phyloP scores from a whole-genome alignment of 352 stramenopile genomes.

The Globisporangium cystogenes region DNA sequence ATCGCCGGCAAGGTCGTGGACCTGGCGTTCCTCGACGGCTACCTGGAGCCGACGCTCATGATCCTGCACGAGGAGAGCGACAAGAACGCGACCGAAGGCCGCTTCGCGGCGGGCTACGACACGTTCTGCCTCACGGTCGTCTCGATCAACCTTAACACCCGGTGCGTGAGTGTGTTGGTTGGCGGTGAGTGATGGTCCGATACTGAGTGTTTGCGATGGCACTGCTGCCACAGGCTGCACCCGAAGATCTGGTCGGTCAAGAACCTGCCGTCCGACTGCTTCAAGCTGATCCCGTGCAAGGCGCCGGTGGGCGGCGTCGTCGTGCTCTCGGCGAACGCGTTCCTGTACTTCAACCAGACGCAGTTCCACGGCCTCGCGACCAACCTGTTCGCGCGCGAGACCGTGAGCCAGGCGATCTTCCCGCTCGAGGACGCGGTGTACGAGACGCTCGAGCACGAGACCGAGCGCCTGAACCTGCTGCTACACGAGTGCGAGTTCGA shows the following conservation, averaged over 20 bases:
- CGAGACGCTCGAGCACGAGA: slow-evolving; percentile 45
- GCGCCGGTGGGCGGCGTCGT: slow-evolving; percentile 69
- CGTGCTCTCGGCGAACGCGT: slow-evolving; percentile 70
- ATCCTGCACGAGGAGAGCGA: slow-evolving; percentile 85
- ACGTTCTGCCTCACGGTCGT: slow-evolving; percentile 83
- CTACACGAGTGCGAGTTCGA: slow-evolving; percentile 67
- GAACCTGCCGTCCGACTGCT: slow-evolving; percentile 77
- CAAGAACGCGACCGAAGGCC: slow-evolving; percentile 56
- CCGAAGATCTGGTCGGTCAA: slow-evolving; percentile 86
- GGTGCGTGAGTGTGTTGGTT: slow-evolving; percentile 22
- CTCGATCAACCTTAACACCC: slow-evolving; percentile 85
- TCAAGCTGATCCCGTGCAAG: slow-evolving; percentile 64
- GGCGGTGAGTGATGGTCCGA: too few relatives aligned
- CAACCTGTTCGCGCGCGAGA: slow-evolving; percentile 70
- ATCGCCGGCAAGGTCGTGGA: slow-evolving; percentile 78
- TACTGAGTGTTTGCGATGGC: too few relatives aligned
- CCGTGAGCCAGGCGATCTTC: slow-evolving; percentile 67
- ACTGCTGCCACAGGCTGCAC: slow-evolving; percentile 56
- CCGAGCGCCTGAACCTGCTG: slow-evolving; percentile 44
- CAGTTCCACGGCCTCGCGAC: slow-evolving; percentile 74
- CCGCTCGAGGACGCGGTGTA: slow-evolving; percentile 59
- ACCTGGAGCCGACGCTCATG: slow-evolving; percentile 84
- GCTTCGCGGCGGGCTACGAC: slow-evolving; percentile 67
- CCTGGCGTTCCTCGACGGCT: slow-evolving; percentile 78
- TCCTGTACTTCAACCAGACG: slow-evolving; percentile 88